Conservation (phyloP, 2,329 filamentous ascomycete species). For the Alternaria viburni region DNA sequence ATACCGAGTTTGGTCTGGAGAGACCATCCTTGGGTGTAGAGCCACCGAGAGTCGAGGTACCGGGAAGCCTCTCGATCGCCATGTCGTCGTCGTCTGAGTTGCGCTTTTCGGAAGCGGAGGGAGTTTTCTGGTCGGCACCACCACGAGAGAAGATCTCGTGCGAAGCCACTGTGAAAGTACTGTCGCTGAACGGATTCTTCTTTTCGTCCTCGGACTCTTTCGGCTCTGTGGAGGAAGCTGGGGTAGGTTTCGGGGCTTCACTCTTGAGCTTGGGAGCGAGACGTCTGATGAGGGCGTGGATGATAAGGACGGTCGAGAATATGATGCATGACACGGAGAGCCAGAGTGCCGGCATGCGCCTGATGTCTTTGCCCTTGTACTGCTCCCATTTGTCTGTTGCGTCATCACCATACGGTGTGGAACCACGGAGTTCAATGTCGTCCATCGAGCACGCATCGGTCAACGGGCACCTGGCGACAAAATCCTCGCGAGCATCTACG, state of each 20-base stretch:
- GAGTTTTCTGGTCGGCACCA: neutral
- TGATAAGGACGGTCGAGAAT: slow-evolving; percentile 35
- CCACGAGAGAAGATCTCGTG: neutral
- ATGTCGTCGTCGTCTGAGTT: slow-evolving; percentile 28
- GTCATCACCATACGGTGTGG: slow-evolving; percentile 30
- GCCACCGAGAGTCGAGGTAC: slow-evolving; percentile 26
- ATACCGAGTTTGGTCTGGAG: slow-evolving; percentile 28
- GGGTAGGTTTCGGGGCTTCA: slow-evolving; percentile 1
- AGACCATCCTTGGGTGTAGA: slow-evolving; percentile 23
- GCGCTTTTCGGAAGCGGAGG: slow-evolving; percentile 14
- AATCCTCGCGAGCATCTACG: slow-evolving; percentile 8
- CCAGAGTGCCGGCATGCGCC: slow-evolving; percentile 41
- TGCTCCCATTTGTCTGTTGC: slow-evolving; percentile 42
- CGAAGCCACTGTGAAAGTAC: slow-evolving; percentile 1
- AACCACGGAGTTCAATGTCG: slow-evolving; percentile 44
- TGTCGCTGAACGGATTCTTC: slow-evolving; percentile 9
- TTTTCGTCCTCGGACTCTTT: slow-evolving; percentile 1
- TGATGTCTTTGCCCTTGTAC: slow-evolving; percentile 23
- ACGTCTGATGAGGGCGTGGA: slow-evolving; percentile 40
- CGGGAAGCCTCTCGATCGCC: slow-evolving; percentile 26
- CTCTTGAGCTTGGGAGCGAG: slow-evolving; percentile 13
- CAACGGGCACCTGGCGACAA: slow-evolving; percentile 8
- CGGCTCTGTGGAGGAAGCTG: neutral
- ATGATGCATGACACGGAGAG: slow-evolving; percentile 40
- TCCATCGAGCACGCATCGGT: slow-evolving; percentile 44